A percentile compares a stretch with the other conserved stretches of the same genome.
Evolutionary conservation across 2,329 filamentous ascomycete genomes (phyloP).

Genomic region (Diatrype stigma): DNA sequence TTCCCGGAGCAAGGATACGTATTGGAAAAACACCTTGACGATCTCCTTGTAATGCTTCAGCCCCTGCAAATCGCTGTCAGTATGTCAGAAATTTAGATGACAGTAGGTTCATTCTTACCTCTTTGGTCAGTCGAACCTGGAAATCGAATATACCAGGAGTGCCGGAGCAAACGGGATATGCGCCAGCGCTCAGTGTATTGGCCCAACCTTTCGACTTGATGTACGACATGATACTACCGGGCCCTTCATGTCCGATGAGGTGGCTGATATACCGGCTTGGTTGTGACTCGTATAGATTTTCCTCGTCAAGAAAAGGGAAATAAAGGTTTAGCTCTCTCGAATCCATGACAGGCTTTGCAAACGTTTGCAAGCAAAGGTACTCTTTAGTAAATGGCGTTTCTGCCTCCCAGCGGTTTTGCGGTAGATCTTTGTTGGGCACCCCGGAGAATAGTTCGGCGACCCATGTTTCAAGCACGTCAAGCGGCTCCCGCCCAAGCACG

Average conservation of each 20-base stretch:
- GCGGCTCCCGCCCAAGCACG: conserved; percentile 73
- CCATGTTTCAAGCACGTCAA: conserved; percentile 82
- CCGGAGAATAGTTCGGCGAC: conserved; percentile 76
- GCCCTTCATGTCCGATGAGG: conserved; percentile 86
- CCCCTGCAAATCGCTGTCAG: conserved; percentile 37
- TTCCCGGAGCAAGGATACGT: conserved; percentile 81
- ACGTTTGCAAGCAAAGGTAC: conserved; percentile 64
- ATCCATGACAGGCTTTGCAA: conserved; percentile 90
- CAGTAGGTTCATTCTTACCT: conserved; percentile 44
- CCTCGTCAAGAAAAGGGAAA: conserved; percentile 84
- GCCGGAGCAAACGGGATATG: conserved; percentile 72
- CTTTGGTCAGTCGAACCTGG: conserved; percentile 75
- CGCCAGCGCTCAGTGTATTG: conserved; percentile 74
- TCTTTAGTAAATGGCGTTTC: conserved; percentile 46
- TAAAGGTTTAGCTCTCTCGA: conserved; percentile 72
- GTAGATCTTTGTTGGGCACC: conserved; percentile 76
- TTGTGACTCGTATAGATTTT: conserved; percentile 71
- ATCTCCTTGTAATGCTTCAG: conserved; percentile 79
- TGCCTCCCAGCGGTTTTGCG: conserved; percentile 52
- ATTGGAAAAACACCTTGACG: conserved; percentile 82
- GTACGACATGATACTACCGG: conserved; percentile 85
- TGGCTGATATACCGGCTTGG: conserved; percentile 85
- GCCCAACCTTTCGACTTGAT: conserved; percentile 89
- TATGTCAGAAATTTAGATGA: conserved; percentile 3
- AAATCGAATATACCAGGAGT: conserved; percentile 73